phyloP scores from a whole-genome alignment of 1,284 basidiomycete genomes.

The Paramarasmius palmivorus region DNA sequence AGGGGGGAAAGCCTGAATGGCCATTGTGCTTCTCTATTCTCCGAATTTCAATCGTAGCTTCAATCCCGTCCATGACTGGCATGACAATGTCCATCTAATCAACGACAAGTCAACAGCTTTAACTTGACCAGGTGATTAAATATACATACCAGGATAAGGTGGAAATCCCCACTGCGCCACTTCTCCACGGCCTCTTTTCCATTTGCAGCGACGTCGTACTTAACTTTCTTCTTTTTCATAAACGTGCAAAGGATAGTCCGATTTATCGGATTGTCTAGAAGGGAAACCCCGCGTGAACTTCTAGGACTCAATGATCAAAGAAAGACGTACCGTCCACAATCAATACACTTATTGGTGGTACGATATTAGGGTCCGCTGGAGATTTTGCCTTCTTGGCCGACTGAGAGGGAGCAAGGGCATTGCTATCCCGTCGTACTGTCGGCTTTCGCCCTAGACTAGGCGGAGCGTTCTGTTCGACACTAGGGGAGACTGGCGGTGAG shows the following conservation, averaged over 20 bases:
- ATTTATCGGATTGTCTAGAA: constrained; percentile 96
- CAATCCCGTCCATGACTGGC: constrained; percentile 98
- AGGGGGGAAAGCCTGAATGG: constrained; percentile 72
- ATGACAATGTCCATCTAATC: constrained; percentile 98
- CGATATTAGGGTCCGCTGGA: constrained; percentile 51
- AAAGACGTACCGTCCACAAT: constrained; percentile 85
- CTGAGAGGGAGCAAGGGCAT: constrained; percentile 13
- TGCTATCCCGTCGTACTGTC: constrained; percentile 2
- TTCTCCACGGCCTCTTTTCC: constrained; percentile 96
- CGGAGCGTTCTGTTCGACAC: background rate
- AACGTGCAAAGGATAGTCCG: constrained; percentile 95
- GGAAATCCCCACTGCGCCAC: constrained; percentile 93
- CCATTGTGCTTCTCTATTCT: constrained; percentile 76
- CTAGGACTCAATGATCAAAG: constrained; percentile 13
- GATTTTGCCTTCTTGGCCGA: constrained; percentile 30
- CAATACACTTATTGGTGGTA: constrained; percentile 93
- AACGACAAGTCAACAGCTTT: background rate
- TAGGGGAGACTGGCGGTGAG: constrained; percentile 7
- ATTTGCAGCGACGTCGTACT: constrained; percentile 93
- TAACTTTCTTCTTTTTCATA: constrained; percentile 95
- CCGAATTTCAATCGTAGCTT: constrained; percentile 96
- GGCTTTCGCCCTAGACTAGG: background rate
- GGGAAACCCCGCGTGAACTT: background rate
- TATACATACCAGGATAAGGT: constrained; percentile 85
- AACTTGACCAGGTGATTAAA: background rate